A percentile compares a stretch with the other conserved stretches of the same genome.
phyloP scores from a whole-genome alignment of 73 alveolate genomes.

The Uronychia setigera region DNA sequence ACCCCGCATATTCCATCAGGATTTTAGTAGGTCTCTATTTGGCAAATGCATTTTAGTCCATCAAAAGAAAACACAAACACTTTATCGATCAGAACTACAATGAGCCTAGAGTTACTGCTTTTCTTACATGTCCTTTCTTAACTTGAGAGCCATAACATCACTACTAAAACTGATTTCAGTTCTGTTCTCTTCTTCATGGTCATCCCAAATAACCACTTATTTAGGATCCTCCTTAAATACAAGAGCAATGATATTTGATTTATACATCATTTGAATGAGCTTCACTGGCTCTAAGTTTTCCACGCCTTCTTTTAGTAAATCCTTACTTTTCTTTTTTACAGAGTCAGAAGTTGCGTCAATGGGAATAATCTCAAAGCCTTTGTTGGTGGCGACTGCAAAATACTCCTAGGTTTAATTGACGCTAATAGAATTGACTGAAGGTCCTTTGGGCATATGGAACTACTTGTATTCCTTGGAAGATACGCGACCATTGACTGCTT shows the following conservation, averaged over 20 bases:
- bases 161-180: slow-evolving; percentile 77
- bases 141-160: slow-evolving; percentile 67
- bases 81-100: slow-evolving; percentile 55
- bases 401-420: slow-evolving; percentile 64
- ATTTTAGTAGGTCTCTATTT: slow-evolving; percentile 40
- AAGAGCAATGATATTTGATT: slow-evolving; percentile 75
- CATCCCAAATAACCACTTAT: slow-evolving; percentile 90
- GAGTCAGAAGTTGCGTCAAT: slow-evolving; percentile 45
- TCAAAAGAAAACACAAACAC: slow-evolving; percentile 56
- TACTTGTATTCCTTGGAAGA: background rate
- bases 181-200: slow-evolving; percentile 80
- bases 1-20: slow-evolving; percentile 49
- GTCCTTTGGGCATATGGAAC: background rate
- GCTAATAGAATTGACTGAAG: slow-evolving; percentile 34
- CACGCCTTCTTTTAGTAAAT: background rate
- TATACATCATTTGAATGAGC: slow-evolving; percentile 83
- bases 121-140: slow-evolving; percentile 72
- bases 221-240: slow-evolving; percentile 73
- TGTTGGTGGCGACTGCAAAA: slow-evolving; percentile 68
- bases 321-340: slow-evolving; percentile 30
- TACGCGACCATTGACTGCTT: background rate
- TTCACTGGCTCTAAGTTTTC: slow-evolving; percentile 54
- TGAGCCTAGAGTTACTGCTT: slow-evolving; percentile 2
- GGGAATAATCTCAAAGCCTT: slow-evolving; percentile 59
- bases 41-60: slow-evolving; percentile 37